These are phyloP conservation scores for Hymenoscyphus fructigenus DNA, from an alignment of 2,329 filamentous ascomycete species.

Conservation along the genomic window DNA sequence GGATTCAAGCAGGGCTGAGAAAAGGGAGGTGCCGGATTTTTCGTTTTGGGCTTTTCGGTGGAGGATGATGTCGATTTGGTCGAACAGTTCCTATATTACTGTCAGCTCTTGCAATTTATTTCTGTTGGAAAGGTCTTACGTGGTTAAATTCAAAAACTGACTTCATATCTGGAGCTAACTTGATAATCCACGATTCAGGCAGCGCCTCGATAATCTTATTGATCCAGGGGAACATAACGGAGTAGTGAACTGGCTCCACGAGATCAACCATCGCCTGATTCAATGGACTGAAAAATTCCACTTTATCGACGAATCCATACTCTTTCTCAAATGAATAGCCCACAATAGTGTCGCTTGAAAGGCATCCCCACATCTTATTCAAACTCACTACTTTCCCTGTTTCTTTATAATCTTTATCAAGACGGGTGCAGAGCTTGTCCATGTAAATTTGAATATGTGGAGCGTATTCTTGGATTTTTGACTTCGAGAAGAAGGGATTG, in stretches of 20 bases:
- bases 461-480: constrained; percentile 11
- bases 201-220: background rate
- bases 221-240: background rate
- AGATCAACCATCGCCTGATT: background rate
- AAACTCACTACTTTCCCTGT: constrained; percentile 10
- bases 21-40: background rate
- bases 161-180: background rate
- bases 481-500: constrained; percentile 19
- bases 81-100: background rate
- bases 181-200: background rate
- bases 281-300: background rate
- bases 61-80: background rate
- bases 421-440: background rate
- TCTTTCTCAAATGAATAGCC: constrained; percentile 27
- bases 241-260: background rate
- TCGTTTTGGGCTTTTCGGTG: background rate
- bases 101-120: background rate
- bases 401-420: background rate
- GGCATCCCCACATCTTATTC: constrained; percentile 15
- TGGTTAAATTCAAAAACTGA: background rate
- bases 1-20: background rate
- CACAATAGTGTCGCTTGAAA: constrained; percentile 27
- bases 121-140: background rate
- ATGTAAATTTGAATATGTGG: background rate
- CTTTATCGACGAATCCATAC: background rate